Evolutionary conservation across 495 filamentous ascomycete genomes (phyloP), one percentile per base, ranked within the genome.

Genomic region (Aspergillus conjunctus): DNA sequence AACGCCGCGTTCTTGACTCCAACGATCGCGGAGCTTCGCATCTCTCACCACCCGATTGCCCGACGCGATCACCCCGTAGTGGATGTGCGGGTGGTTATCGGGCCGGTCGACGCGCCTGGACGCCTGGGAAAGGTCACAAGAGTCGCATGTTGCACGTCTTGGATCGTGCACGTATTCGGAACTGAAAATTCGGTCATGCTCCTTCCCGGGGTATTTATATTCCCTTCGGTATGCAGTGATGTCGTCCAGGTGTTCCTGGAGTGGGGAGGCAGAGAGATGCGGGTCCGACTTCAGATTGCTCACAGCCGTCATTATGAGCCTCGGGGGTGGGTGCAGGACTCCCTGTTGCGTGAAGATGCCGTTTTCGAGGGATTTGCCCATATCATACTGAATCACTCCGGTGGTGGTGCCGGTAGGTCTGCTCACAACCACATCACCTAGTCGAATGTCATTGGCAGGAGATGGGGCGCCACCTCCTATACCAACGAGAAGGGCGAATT

Each of bases 381-480:
- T 60, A 41, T 77, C 72, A 52, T 72, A 78, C 58, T 78, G 72
- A 8, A 79, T 43, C n/a, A 54, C 52, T 1, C 52, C 52, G 5
- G 52, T 32, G 4, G 33, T 8, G 8, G 34, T 44, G 15, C 52
- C 52, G n/a, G n/a, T n/a, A n/a, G n/a, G n/a, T n/a, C n/a, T n/a
- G 43, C 73, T 74, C 20, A 77, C 70, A 1, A 77, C 73, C 1
- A 78, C 58, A 64, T 77, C 71, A 1, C 75, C 74, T 0, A 78
- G 66, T 12, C 73, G 61, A 32, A 77, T 71, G 64, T 73, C 69
- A 17, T 63, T 41, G 30, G 32, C 49, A 17, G 45, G 56, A 6
- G 39, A 1, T 7, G 75, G 75, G 2, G 69, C 65, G 0, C 74
- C 73, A 0, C 71, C 75, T 2, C 73, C 74, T 51, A 77, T 74